phyloP scores from a whole-genome alignment of 352 stramenopile genomes.

The Phytophthora pinifolia region DNA sequence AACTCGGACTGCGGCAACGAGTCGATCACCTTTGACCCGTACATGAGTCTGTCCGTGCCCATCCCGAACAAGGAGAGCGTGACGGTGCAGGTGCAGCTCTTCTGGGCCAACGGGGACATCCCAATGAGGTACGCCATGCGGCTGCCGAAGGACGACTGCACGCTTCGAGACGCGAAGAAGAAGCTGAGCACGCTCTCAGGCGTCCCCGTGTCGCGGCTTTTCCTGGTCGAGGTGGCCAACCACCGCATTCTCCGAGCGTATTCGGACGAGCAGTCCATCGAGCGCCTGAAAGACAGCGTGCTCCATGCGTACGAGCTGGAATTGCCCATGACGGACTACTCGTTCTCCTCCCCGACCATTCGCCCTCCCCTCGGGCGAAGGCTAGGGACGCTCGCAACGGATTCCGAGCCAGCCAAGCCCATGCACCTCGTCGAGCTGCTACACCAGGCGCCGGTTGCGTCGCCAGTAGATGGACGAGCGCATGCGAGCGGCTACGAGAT shows the following conservation, averaged over 20 bases:
- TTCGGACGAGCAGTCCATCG: slow-evolving; percentile 40
- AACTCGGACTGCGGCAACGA: slow-evolving; percentile 73
- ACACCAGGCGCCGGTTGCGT: slow-evolving; percentile 65
- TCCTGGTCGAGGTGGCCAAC: slow-evolving; percentile 75
- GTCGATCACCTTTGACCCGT: slow-evolving; percentile 90
- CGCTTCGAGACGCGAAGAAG: slow-evolving; percentile 58
- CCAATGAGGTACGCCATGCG: slow-evolving; percentile 74
- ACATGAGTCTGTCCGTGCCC: slow-evolving; percentile 88
- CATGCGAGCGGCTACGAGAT: slow-evolving; percentile 32
- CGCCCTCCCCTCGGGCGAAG: slow-evolving; percentile 30
- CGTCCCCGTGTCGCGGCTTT: slow-evolving; percentile 47
- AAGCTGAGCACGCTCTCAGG: slow-evolving; percentile 53
- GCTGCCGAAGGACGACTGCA: slow-evolving; percentile 50
- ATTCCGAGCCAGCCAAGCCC: slow-evolving; percentile 32
- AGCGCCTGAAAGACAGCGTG: slow-evolving; percentile 48
- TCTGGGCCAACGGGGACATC: slow-evolving; percentile 69
- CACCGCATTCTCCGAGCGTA: slow-evolving; percentile 68
- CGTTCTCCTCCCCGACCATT: slow-evolving; percentile 66
- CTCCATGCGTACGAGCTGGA: slow-evolving; percentile 92
- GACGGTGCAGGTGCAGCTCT: slow-evolving; percentile 63
- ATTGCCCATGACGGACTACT: slow-evolving; percentile 55
- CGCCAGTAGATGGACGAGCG: slow-evolving; percentile 46
- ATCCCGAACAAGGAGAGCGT: slow-evolving; percentile 74
- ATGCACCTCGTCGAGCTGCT: slow-evolving; percentile 73
- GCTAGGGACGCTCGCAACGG: slow-evolving; percentile 25